Conservation (phyloP, 2,329 filamentous ascomycete genomes). For the Fonsecaea multimorphosa region DNA sequence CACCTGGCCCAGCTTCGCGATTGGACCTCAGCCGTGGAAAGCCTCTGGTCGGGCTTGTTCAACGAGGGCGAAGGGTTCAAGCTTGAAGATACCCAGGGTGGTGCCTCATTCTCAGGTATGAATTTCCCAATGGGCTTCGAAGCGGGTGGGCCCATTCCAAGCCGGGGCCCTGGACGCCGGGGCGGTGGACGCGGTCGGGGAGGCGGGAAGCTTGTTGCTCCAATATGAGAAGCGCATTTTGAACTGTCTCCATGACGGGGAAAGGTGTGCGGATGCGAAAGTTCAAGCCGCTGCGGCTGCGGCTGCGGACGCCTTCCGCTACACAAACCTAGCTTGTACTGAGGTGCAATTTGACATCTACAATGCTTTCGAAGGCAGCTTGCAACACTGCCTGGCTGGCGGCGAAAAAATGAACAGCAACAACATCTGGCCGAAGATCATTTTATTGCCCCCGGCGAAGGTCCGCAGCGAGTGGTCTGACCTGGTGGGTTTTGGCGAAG, state of each 20-base stretch:
- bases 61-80: conserved; percentile 74
- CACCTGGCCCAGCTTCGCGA: conserved; percentile 74
- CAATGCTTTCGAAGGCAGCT: neutral
- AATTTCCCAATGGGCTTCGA: conserved; percentile 29
- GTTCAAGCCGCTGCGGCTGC: neutral
- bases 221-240: conserved; percentile 11
- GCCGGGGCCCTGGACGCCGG: conserved; percentile 27
- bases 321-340: conserved; percentile 5
- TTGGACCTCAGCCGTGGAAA: conserved; percentile 73
- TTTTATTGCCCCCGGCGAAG: conserved; percentile 1
- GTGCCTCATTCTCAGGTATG: conserved; percentile 21
- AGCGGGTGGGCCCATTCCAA: conserved; percentile 28
- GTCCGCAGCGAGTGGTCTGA: conserved; percentile 10
- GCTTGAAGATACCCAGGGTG: conserved; percentile 49
- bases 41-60: conserved; percentile 74
- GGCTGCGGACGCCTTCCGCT: neutral
- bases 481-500: neutral
- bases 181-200: conserved; percentile 23
- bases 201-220: conserved; percentile 27
- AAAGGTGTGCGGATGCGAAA: conserved; percentile 1
- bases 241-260: neutral
- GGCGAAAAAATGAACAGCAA: neutral
- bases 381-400: neutral
- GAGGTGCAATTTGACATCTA: conserved; percentile 7
- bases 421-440: neutral